Conservation (phyloP, 257 asterid genomes). For the Petunia secreta region DNA sequence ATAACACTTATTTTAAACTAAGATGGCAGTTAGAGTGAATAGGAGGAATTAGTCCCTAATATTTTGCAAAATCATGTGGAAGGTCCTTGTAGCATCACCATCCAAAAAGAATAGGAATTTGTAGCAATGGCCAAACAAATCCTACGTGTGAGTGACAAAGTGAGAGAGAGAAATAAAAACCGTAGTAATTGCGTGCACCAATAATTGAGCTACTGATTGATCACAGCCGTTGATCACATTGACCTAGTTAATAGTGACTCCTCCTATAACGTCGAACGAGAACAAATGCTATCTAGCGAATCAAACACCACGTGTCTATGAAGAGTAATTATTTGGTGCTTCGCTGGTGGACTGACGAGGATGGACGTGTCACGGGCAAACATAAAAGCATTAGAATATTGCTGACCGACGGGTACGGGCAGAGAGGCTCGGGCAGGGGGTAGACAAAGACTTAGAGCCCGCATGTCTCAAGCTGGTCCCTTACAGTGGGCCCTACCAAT, state of each 20-base stretch:
- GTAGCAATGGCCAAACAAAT: slow-evolving; percentile 16
- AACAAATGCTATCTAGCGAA: neutral
- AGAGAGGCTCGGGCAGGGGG: slow-evolving; percentile 45
- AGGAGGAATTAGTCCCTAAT: no score
- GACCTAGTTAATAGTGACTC: slow-evolving; percentile 35
- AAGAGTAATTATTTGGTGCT: slow-evolving; percentile 33
- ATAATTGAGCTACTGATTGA: slow-evolving; percentile 21
- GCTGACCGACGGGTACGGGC: slow-evolving; percentile 47
- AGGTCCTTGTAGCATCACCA: neutral
- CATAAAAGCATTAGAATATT: slow-evolving; percentile 27
- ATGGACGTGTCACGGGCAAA: slow-evolving; percentile 49
- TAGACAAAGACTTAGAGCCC: slow-evolving; percentile 56
- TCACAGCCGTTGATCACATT: slow-evolving; percentile 46
- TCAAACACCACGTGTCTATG: slow-evolving; percentile 37
- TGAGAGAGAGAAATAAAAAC: neutral
- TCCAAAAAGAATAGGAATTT: neutral
- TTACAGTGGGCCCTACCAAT: slow-evolving; percentile 39
- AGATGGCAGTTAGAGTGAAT: no score
- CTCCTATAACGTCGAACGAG: slow-evolving; percentile 28
- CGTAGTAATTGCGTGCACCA: neutral
- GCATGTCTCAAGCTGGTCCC: slow-evolving; percentile 40
- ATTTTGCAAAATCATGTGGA: neutral
- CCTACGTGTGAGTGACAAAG: slow-evolving; percentile 14
- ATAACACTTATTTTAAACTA: no score
- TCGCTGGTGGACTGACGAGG: slow-evolving; percentile 43